Conservation (phyloP, 495 filamentous ascomycete genomes). For the Sabuloglossum arenarium region DNA sequence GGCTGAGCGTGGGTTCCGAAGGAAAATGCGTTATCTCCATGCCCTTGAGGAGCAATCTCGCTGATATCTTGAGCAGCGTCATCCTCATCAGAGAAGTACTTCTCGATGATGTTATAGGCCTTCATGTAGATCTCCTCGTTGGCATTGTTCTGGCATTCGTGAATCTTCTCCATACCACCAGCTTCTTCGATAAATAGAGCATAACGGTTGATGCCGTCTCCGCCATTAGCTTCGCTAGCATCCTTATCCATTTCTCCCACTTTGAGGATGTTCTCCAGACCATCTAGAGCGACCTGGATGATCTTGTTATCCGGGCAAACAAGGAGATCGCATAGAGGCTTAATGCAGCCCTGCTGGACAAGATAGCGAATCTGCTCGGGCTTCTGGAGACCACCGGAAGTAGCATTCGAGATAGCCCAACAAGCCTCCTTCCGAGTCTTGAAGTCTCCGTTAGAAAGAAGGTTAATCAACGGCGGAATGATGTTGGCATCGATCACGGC, state of each 20-base stretch:
- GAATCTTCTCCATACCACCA: conserved; percentile 99
- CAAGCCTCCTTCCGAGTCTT: conserved; percentile 99
- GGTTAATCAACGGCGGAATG: conserved; percentile 85
- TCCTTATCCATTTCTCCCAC: conserved; percentile 98
- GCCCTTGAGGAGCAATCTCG: conserved; percentile 41
- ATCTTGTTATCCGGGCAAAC: conserved; percentile 99
- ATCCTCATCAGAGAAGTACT: conserved; percentile 98
- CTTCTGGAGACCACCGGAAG: conserved; percentile 92
- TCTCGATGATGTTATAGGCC: conserved; percentile 99
- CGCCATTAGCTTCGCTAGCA: conserved; percentile 40
- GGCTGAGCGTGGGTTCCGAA: conserved; percentile 61
- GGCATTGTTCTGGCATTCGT: conserved; percentile 98
- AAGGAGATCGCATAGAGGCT: conserved; percentile 89
- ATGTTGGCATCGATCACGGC: conserved; percentile 93
- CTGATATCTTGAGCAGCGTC: conserved; percentile 54
- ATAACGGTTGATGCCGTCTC: conserved; percentile 80
- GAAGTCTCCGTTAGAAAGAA: conserved; percentile 89
- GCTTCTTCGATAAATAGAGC: conserved; percentile 98
- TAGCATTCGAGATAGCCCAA: conserved; percentile 99
- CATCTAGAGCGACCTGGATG: conserved; percentile 96
- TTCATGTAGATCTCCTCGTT: conserved; percentile 99
- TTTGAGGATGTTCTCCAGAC: conserved; percentile 98
- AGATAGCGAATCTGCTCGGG: conserved; percentile 96
- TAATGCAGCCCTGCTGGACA: conserved; percentile 85
- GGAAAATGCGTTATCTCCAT: conserved; percentile 50